phyloP scores from a whole-genome alignment of 441 rosid species.

The Arabidopsis lyrata region DNA sequence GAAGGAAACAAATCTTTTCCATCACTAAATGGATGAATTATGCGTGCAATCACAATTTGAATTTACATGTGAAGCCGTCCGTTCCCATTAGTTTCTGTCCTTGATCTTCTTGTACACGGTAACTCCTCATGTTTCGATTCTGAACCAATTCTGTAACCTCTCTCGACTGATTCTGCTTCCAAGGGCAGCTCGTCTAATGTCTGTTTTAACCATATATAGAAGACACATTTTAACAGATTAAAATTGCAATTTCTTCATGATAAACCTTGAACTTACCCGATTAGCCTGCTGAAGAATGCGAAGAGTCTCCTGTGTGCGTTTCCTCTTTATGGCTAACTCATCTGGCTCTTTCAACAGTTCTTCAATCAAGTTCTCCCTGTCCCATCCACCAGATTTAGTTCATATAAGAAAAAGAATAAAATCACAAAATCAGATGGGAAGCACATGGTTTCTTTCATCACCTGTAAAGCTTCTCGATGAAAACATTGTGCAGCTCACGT shows the following conservation, averaged over 20 bases:
- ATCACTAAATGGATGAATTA: not conserved
- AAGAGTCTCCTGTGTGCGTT: constrained; percentile 82
- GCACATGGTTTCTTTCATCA: constrained; percentile 2
- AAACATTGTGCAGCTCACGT: constrained; percentile 64
- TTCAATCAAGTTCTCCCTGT: constrained; percentile 92
- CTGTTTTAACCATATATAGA: constrained; percentile 42
- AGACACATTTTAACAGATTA: constrained; percentile 9
- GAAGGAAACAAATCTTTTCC: not conserved
- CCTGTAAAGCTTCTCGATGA: constrained; percentile 60
- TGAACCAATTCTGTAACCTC: constrained; percentile 70
- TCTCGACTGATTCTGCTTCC: constrained; percentile 92
- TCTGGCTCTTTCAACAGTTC: constrained; percentile 97
- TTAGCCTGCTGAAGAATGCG: constrained; percentile 88
- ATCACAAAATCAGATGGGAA: not conserved
- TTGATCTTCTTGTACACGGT: constrained; percentile 56
- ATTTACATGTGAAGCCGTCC: constrained; percentile 51
- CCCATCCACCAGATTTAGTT: constrained; percentile 26
- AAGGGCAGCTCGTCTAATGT: constrained; percentile 91
- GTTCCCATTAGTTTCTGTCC: constrained; percentile 70
- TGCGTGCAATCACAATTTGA: not conserved
- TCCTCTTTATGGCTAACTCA: constrained; percentile 83
- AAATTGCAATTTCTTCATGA: not conserved
- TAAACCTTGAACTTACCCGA: constrained; percentile 51
- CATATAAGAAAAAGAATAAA: not conserved
- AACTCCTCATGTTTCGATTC: constrained; percentile 80